Percentiles rank a stretch among this genome's conserved stretches.
Evolutionary conservation across 2,329 filamentous ascomycete species (phyloP).

Genomic region (Rachicladosporium sp.): DNA sequence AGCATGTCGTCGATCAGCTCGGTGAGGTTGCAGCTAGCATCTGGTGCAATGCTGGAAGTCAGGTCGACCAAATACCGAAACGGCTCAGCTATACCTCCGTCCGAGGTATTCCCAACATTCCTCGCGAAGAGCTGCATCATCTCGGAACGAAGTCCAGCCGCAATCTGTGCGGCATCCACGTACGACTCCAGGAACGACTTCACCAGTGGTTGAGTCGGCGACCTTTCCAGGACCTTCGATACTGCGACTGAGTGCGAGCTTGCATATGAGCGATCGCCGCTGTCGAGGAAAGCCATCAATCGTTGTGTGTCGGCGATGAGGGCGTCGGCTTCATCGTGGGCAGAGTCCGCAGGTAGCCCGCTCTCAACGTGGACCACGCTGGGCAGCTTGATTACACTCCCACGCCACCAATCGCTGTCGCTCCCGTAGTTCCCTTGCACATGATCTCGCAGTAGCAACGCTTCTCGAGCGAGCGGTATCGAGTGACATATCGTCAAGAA

Average conservation of each 20-base stretch:
- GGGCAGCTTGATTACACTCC: slow-evolving; percentile 37
- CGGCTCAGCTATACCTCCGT: slow-evolving; percentile 11
- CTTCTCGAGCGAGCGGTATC: slow-evolving; percentile 47
- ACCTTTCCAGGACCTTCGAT: slow-evolving; percentile 13
- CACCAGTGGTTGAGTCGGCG: neutral
- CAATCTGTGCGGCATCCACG: neutral
- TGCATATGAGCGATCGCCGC: slow-evolving; percentile 46
- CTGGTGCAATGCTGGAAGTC: slow-evolving; percentile 4
- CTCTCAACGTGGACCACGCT: slow-evolving; percentile 35
- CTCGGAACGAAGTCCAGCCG: slow-evolving; percentile 3
- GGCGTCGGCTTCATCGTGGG: slow-evolving; percentile 28
- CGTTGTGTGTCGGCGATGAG: slow-evolving; percentile 47
- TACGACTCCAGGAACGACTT: slow-evolving; percentile 4
- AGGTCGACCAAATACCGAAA: slow-evolving; percentile 11
- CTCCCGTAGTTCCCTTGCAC: slow-evolving; percentile 40
- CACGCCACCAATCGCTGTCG: slow-evolving; percentile 51
- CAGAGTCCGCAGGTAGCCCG: slow-evolving; percentile 14
- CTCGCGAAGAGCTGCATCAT: slow-evolving; percentile 17
- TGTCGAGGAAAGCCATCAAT: slow-evolving; percentile 49
- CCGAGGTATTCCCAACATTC: slow-evolving; percentile 12
- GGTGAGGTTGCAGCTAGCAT: slow-evolving; percentile 3
- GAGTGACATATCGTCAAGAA: slow-evolving; percentile 50
- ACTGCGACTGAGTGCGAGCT: slow-evolving; percentile 38
- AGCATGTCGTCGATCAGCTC: slow-evolving; percentile 18
- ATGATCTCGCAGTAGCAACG: slow-evolving; percentile 38